Evolutionary conservation across 2,329 filamentous ascomycete genomes (phyloP).

Genomic region (Paracorniculantispora psalliotae): DNA sequence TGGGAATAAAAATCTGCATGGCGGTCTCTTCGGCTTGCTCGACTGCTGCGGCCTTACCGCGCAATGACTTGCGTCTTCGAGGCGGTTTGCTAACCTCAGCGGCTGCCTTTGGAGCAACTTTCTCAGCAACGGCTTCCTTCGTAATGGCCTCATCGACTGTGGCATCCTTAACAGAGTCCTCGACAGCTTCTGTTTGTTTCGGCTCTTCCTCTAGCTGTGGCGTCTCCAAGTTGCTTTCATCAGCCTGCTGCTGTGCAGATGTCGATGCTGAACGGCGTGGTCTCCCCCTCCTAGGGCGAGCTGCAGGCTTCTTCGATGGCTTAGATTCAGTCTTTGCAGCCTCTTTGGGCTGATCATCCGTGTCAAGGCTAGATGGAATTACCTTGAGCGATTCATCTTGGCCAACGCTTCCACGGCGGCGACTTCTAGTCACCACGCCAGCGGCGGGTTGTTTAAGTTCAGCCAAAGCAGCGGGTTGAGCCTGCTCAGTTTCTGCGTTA

Average conservation of each 20-base stretch:
- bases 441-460: constrained; percentile 1
- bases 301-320: neutral
- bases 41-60: constrained; percentile 1
- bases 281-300: neutral
- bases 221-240: neutral
- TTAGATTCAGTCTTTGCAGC: neutral
- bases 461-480: neutral
- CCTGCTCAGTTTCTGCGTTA: neutral
- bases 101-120: neutral
- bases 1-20: neutral
- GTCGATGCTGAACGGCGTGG: neutral
- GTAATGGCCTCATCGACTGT: neutral
- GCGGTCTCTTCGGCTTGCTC: neutral
- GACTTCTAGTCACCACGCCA: constrained; percentile 13
- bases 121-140: neutral
- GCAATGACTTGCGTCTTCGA: constrained; percentile 5
- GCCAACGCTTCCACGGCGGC: neutral
- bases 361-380: constrained; percentile 11
- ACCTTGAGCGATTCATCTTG: constrained; percentile 1
- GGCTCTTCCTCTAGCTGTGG: neutral
- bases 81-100: neutral
- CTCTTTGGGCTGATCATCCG: neutral
- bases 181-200: neutral
- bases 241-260: neutral
- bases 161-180: neutral